Base-by-base conservation (phyloP, 2,329 filamentous ascomycete genomes). In the Aspergillus glaucus region DNA sequence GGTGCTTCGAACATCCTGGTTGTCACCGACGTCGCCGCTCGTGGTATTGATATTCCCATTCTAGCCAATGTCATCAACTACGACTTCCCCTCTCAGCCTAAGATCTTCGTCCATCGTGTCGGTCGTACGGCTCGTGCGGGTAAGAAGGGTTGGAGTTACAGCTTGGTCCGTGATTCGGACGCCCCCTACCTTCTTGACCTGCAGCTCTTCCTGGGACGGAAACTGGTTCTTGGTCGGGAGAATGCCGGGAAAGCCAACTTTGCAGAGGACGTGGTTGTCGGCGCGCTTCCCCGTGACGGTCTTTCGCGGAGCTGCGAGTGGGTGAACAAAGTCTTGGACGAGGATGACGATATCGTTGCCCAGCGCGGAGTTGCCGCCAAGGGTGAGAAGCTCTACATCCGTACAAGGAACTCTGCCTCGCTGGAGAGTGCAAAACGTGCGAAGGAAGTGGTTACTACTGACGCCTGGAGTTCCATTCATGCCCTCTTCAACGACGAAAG, bases 11-110 rank as follows among this genome's bases (percentile, higher is more conserved):
- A 95, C 58, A 90, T 98, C 43, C 74, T 98, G 7, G 91, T 98
- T 2, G 92, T 97, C 41, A 98, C 93, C 1, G 93, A 98, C 66
- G 90, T 98, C 47, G 93, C 93, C 12, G 93, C 93, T 19, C 81
- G 93, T 76, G 92, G 93, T 82, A 94, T 98, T 53, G 93, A 98
- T 81, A 95, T 98, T 57, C 93, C 93, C 0, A 81, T 96, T 43
- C 78, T 98, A 32, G 91, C 89, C 49, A 97, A 98, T 65, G 93
- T 98, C 50, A 92, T 98, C 75, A 97, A 98, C 75, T 98, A 95
- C 70, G 92, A 97, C 64, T 98, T 98, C 56, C 92, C 93, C 3
- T 87, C 92, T 1, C 93, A 97, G 62, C 89, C 93, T 17, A 98
- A 98, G 71, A 84, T 98, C 39, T 98, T 94, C 61, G 87, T 98